Evolutionary conservation across 1,284 basidiomycete genomes (phyloP), one percentile per base, ranked within the genome.

Genomic region (Tremellales sp.): DNA sequence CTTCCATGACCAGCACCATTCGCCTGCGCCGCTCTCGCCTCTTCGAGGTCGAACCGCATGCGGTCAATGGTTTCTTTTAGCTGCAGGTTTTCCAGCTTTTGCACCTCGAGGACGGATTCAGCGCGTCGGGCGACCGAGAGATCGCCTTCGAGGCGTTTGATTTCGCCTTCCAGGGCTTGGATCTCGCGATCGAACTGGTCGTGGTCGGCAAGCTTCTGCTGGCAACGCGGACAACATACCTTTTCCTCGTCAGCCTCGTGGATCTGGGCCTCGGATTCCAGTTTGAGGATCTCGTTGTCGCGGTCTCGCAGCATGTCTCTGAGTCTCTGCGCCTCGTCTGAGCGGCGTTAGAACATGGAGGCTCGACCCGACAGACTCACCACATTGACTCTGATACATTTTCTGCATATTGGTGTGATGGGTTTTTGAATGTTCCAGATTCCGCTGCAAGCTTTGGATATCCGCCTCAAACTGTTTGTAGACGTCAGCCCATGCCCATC

Each of bases 11-110:
- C 51, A 40, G 65, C 65, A 39, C 71, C 65, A 47, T 75, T 79
- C 52, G 72, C 57, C 16, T 50, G 58, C 8, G 52, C 80, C 1
- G 63, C 57, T 37, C 87, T 78, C 74, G 92, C 80, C 70, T 92
- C 88, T 58, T 93, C 90, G 77, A 93, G 82, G 60, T 94, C 90
- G 57, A 84, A 90, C 27, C 86, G 78, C 79, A 93, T 82, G 27
- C 89, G 79, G 66, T 93, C 89, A 57, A 94, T 93, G 0, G 90
- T 93, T 75, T 94, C 90, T 66, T 91, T 92, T 52, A 93, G 77
- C 65, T 87, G 74, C 54, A 92, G 65, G 60, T 93, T 94, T 76
- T 93, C 88, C 61, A 88, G 86, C 73, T 91, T 92, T 74, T 93
- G 89, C 56, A 85, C 84, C 47, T 91, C 87, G 28, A 93, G 78